Evolutionary conservation across 768 basidiomycete genomes (phyloP), one percentile per base, ranked within the genome.

Genomic region (Flagelloscypha sp.): DNA sequence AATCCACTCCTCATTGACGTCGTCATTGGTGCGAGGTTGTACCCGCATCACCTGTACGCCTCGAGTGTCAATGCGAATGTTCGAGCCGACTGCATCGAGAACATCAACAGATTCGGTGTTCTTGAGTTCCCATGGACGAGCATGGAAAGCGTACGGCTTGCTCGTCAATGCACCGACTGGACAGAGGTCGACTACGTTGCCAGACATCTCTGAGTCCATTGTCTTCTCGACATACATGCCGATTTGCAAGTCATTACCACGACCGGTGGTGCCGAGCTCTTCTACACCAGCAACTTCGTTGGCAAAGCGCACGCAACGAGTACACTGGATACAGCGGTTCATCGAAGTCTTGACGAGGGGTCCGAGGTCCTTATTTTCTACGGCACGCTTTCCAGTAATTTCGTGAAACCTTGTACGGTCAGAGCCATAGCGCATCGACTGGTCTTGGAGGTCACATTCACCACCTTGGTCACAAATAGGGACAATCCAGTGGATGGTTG

Each of bases 1-100:
- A 57, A 99, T 94, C 95, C 95, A 98, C 59, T 99, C 95, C 66
- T 99, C 95, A 58, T 99, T 99, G 45, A 99, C 81, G 47, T 95
- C 87, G 58, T 98, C 95, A 55, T 97, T 98, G 33, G 88, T 86
- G 51, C 85, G 76, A 1, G 95, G 95, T 53, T 95, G 92, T 47
- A 99, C 74, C 33, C 95, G 82, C 93, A 98, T 98, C 44, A 98
- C 94, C 56, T 88, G 79, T 4, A 94, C 84, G 25, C 92, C 92
- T 23, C 94, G 76, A 24, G 93, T 93, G 58, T 99, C 93, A 37
- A 99, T 72, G 29, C 92, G 83, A 57, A 99, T 95, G 58, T 97
- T 98, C 42, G 86, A 90, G 10, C 95, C 95, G 30, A 99, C 63
- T 11, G 92, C 95, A 57, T 99, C 95, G 55, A 93, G 58, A 12